These are phyloP conservation scores for Bisporella sp. DNA, from an alignment of 2,329 filamentous ascomycete genomes.

Conservation along the genomic window DNA sequence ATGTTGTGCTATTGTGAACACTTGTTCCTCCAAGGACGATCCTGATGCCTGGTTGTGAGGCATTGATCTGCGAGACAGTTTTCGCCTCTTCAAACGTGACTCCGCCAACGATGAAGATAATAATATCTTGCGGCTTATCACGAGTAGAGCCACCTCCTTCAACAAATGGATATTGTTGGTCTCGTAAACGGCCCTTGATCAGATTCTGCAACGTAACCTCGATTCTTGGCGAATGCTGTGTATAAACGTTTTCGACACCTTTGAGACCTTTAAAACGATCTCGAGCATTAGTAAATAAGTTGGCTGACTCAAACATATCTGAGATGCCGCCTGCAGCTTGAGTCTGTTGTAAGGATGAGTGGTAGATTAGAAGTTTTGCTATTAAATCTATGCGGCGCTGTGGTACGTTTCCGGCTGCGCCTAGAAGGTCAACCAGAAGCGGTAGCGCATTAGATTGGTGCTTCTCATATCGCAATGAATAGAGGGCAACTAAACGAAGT, in stretches of 20 bases:
- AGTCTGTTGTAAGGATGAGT: slow-evolving; percentile 75
- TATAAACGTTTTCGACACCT: slow-evolving; percentile 98
- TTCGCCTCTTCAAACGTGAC: slow-evolving; percentile 96
- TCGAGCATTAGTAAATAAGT: slow-evolving; percentile 83
- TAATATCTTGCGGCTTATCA: slow-evolving; percentile 94
- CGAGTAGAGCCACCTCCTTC: slow-evolving; percentile 80
- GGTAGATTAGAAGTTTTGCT: slow-evolving; percentile 75
- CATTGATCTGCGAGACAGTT: slow-evolving; percentile 91
- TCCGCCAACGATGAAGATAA: slow-evolving; percentile 91
- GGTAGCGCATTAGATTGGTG: slow-evolving; percentile 77
- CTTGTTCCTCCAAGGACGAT: slow-evolving; percentile 85
- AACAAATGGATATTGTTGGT: slow-evolving; percentile 87
- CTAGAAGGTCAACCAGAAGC: slow-evolving; percentile 79
- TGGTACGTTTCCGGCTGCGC: slow-evolving; percentile 75
- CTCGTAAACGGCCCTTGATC: slow-evolving; percentile 82
- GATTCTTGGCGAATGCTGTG: slow-evolving; percentile 85
- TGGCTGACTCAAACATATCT: slow-evolving; percentile 85
- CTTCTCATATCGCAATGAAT: slow-evolving; percentile 86
- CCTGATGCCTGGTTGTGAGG: slow-evolving; percentile 77
- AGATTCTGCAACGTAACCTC: slow-evolving; percentile 86
- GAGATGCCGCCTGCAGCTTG: slow-evolving; percentile 73
- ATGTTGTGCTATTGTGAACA: slow-evolving; percentile 81
- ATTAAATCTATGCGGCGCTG: slow-evolving; percentile 72
- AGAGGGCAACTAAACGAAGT: slow-evolving; percentile 84
- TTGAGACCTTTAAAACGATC: slow-evolving; percentile 91